Evolutionary conservation across 2,329 filamentous ascomycete genomes (phyloP), one percentile per base, ranked within the genome.

Genomic region (Lachnellula cervina): DNA sequence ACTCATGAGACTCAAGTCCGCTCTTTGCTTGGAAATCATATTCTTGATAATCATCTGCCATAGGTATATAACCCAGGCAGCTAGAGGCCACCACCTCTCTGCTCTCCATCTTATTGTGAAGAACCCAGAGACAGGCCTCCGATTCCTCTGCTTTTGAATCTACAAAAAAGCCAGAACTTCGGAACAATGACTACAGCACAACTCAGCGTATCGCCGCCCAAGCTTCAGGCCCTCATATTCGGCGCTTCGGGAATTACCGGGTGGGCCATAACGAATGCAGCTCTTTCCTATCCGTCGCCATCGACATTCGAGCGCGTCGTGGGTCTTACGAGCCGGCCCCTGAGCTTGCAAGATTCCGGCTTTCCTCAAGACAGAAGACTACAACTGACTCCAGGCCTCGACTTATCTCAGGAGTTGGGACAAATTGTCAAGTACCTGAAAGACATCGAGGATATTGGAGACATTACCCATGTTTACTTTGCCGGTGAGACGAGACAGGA

Each of bases 391-490:
- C 68, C 65, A 54, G 70, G 72, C 19, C 61, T 75, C 40, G 68
- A 75, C 47, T 62, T 75, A 23, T 65, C 59, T 8, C 64, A 70
- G 37, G 57, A 37, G 23, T 50, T 40, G 16, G 59, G 65, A 6
- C 65, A 64, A 5, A 62, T 74, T 7, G 64, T 69, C 34, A 62
- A 64, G 7, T 65, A 69, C 44, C 59, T 74, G 51, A 67, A 66
- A 53, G 62, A 59, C 5, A 71, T 75, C 16, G 65, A 69, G 34
- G 62, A 69, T 44, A 64, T 75, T n/a, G 62, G 67, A 6, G 60
- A 70, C n/a, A 64, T 75, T 25, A 75, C 72, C 0, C 73, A 76
- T 56, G 70, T 76, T 9, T 76, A 73, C 57, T 76, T 74, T 58
- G 71, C 71, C 42, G 72, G 71, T 73, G 47, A 42, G 25, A 23